Evolutionary conservation across 2,329 filamentous ascomycete genomes (phyloP), one percentile per base, ranked within the genome.

Genomic region (Beauveria sp.): DNA sequence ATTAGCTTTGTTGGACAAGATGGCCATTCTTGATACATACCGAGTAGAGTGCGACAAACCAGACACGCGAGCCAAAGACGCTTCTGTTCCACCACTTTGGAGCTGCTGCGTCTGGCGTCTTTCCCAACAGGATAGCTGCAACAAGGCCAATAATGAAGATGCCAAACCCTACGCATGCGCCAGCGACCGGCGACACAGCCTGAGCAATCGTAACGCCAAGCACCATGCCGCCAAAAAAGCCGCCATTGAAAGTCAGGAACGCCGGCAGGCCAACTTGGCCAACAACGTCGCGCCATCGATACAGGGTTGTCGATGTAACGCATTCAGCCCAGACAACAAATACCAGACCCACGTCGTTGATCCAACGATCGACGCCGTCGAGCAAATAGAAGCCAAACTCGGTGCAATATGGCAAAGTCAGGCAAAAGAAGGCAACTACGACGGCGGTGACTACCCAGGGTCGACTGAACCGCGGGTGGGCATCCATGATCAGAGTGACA

Each of bases 11-110:
- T 47, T 28, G n/a, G 3, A n/a, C 1, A 3, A 47, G 8, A 8
- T 60, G 38, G 64, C 61, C 26, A 40, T 16, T 3, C 9, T 9
- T 14, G 16, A 52, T 38, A 16, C 30, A 71, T 75, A 83, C 81
- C n/a, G 81, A 85, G 70, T 85, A 85, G 63, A 83, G 81, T 0
- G 74, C 72, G 40, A 84, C 66, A 63, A 78, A 85, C 79, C 81
- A 85, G 51, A 83, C 76, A 1, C 74, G 74, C 43, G 71, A 69
- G 1, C 75, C 42, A 26, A 76, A 68, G 0, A 65, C 61, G 43
- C 75, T 80, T 6, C 66, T 66, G 3, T 70, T 70, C 70, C 77
- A 82, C 64, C 79, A 76, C 1, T 70, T 70, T 0, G 79, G 72
- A 0, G 78, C 77, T 5, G 66, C 66, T 1, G 70, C 67, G 51